Conservation (phyloP, 129 eudicot species). For the Apium graveolens region DNA sequence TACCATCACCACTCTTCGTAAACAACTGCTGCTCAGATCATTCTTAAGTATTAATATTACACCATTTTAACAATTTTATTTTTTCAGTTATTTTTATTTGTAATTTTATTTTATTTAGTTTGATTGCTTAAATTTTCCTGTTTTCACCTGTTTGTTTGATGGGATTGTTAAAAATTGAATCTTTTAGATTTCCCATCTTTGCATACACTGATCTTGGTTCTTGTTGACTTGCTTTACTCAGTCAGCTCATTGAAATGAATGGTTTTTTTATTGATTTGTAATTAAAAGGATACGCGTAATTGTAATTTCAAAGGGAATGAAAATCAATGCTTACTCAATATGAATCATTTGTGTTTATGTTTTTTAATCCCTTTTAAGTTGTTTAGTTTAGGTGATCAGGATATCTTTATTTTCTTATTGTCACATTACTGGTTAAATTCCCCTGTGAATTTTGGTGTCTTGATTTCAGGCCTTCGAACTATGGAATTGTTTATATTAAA, state of each 20-base stretch:
- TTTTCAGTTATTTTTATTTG: neutral
- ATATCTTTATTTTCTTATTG: neutral
- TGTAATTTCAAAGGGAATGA: neutral
- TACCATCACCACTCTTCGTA: neutral
- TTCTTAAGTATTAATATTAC: neutral
- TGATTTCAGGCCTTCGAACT: neutral
- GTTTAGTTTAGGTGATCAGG: neutral
- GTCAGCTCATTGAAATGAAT: neutral
- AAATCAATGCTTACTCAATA: neutral
- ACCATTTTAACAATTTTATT: neutral
- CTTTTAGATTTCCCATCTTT: neutral
- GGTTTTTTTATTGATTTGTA: neutral
- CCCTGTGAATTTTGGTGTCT: neutral
- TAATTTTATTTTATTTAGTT: neutral
- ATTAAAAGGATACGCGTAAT: neutral
- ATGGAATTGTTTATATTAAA: conserved; percentile 41
- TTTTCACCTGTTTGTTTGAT: neutral
- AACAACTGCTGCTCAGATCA: neutral
- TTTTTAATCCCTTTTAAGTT: no score
- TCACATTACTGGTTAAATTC: neutral
- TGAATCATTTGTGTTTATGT: neutral
- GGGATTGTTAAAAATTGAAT: neutral
- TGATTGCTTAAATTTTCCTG: neutral
- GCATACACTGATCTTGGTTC: neutral
- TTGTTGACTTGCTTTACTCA: neutral